Evolutionary conservation across 2,329 filamentous ascomycete species (phyloP).

Genomic region (Paraphaeosphaeria minitans): DNA sequence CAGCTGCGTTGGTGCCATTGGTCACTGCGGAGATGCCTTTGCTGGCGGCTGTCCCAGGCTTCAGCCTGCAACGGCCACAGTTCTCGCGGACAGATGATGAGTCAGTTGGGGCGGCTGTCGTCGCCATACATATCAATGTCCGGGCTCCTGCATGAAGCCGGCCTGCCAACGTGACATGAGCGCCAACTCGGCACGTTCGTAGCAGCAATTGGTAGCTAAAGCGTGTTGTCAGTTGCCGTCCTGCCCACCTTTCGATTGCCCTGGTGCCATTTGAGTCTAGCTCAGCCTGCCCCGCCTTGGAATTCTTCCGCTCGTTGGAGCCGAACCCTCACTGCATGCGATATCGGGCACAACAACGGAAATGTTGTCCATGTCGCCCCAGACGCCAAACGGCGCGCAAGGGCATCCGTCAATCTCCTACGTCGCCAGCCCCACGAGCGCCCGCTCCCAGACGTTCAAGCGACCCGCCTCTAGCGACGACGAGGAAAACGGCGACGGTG

Average conservation of each 20-base stretch:
- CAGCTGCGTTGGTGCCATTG: constrained; percentile 4
- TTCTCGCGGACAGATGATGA: constrained; percentile 1
- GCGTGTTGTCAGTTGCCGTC: constrained; percentile 2
- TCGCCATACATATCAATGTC: background rate
- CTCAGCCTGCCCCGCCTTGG: constrained; percentile 7
- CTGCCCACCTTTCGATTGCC: background rate
- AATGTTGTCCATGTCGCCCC: constrained; percentile 37
- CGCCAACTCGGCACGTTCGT: constrained; percentile 7
- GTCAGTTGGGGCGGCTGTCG: constrained; percentile 9
- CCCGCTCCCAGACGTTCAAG: constrained; percentile 42
- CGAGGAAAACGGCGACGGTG: constrained; percentile 37
- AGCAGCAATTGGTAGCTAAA: constrained; percentile 9
- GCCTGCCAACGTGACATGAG: constrained; percentile 5
- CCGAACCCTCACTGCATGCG: constrained; percentile 9
- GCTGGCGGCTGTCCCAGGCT: background rate
- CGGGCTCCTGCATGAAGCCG: constrained; percentile 8
- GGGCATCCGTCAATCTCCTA: constrained; percentile 35
- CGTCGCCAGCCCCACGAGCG: constrained; percentile 36
- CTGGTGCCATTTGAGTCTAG: constrained; percentile 9
- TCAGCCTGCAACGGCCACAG: background rate
- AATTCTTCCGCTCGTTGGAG: constrained; percentile 8
- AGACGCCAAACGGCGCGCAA: constrained; percentile 33
- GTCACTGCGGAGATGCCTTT: background rate
- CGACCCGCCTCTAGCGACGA: constrained; percentile 46
- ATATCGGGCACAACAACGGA: constrained; percentile 18